These are phyloP conservation scores for Aspergillus cejpii DNA, from an alignment of 2,329 filamentous ascomycete genomes.

Conservation along the genomic window DNA sequence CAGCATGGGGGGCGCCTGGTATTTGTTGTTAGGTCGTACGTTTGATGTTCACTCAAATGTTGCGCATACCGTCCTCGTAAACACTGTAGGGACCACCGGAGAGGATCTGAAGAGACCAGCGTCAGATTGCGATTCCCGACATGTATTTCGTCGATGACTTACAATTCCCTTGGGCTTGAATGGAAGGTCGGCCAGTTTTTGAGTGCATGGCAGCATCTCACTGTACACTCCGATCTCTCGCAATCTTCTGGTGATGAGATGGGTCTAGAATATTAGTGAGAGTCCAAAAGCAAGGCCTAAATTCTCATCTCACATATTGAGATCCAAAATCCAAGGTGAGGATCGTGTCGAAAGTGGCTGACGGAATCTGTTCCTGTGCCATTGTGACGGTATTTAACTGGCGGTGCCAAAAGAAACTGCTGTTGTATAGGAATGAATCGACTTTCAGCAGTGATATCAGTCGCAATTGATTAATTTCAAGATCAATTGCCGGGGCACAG, in stretches of 20 bases:
- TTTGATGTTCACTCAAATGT: neutral
- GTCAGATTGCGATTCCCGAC: neutral
- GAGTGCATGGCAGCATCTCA: slow-evolving; percentile 82
- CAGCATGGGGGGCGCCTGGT: slow-evolving; percentile 64
- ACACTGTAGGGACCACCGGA: slow-evolving; percentile 62
- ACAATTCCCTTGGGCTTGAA: slow-evolving; percentile 75
- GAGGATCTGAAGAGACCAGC: slow-evolving; percentile 8
- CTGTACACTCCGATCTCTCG: slow-evolving; percentile 74
- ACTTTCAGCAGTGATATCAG: neutral
- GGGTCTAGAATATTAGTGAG: slow-evolving; percentile 7
- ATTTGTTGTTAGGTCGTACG: neutral
- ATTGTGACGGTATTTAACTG: slow-evolving; percentile 8
- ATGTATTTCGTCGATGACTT: slow-evolving; percentile 38
- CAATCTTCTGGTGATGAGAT: slow-evolving; percentile 43
- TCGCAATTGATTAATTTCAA: neutral
- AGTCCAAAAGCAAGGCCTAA: neutral
- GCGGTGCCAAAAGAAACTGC: neutral
- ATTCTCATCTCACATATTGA: slow-evolving; percentile 12
- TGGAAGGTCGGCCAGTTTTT: slow-evolving; percentile 66
- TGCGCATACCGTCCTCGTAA: slow-evolving; percentile 53
- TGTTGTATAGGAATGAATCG: neutral
- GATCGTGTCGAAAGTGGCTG: slow-evolving; percentile 55
- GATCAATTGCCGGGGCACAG: neutral
- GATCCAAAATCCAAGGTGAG: slow-evolving; percentile 63
- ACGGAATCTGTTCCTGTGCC: slow-evolving; percentile 17